Conservation (phyloP, 176 grass and related monocot genomes). For the Oryza australiensis region DNA sequence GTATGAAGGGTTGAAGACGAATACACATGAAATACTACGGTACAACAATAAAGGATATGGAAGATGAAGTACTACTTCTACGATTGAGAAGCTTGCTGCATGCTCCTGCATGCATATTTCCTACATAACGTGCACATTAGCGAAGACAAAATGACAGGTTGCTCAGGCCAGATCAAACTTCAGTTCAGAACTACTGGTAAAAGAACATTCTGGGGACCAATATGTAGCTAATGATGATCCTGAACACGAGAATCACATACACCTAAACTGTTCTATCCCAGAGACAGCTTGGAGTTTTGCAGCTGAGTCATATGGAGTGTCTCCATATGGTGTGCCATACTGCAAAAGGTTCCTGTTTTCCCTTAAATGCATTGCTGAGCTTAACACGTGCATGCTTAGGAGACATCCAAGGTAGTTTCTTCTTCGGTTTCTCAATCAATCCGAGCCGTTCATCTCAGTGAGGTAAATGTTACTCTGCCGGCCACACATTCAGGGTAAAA, state of each 20-base stretch:
- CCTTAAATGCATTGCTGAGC: slow-evolving; percentile 46
- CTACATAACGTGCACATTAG: not conserved
- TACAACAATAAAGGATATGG: not conserved
- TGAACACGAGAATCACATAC: slow-evolving; percentile 32
- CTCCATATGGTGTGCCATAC: slow-evolving; percentile 50
- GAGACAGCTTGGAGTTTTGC: slow-evolving; percentile 52
- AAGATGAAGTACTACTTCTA: not conserved
- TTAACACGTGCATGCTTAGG: slow-evolving; percentile 44
- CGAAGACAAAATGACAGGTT: not conserved
- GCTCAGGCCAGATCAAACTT: not conserved
- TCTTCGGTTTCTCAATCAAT: not conserved
- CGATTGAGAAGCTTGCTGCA: not conserved
- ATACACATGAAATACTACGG: slow-evolving; percentile 58
- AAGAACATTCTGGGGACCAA: slow-evolving; percentile 57
- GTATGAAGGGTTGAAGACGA: not conserved
- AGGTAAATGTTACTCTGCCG: slow-evolving; percentile 19
- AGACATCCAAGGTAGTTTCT: slow-evolving; percentile 15
- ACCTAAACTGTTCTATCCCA: slow-evolving; percentile 41
- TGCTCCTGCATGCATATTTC: not conserved
- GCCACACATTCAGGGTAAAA: slow-evolving; percentile 16
- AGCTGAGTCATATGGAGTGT: slow-evolving; percentile 60
- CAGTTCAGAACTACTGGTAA: not conserved
- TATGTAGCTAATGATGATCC: slow-evolving; percentile 35
- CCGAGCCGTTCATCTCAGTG: not conserved
- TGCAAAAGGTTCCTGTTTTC: slow-evolving; percentile 43